Evolutionary conservation across 352 stramenopile genomes (phyloP).

Genomic region (Achlya hypogyna): DNA sequence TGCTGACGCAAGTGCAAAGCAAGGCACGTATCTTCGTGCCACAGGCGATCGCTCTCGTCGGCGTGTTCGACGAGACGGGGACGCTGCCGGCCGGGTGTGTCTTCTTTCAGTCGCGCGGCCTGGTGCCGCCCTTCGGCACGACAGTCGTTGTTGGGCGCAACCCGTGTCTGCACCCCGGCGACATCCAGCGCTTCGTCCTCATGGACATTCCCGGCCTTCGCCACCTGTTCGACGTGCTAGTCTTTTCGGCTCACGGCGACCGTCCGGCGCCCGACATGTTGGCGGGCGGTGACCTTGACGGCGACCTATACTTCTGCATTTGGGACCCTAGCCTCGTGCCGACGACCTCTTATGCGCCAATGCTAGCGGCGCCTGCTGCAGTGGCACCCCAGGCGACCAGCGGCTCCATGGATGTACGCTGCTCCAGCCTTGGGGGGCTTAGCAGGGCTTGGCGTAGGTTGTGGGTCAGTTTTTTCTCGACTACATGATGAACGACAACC

Average conservation of each 20-base stretch:
- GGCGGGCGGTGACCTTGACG: constrained; percentile 71
- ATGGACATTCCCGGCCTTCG: constrained; percentile 40
- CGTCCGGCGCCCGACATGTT: constrained; percentile 72
- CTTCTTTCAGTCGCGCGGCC: constrained; percentile 65
- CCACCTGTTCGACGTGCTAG: constrained; percentile 53
- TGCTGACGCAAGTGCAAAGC: constrained; percentile 53
- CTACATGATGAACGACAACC: constrained; percentile 58
- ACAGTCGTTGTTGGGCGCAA: constrained; percentile 63
- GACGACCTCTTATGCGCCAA: constrained; percentile 22
- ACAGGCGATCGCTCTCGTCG: constrained; percentile 61
- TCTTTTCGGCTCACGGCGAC: constrained; percentile 59
- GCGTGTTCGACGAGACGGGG: constrained; percentile 68
- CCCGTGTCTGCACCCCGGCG: constrained; percentile 66
- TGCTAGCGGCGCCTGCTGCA: constrained; percentile 20
- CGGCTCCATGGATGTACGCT: constrained; percentile 18
- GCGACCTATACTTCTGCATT: constrained; percentile 73
- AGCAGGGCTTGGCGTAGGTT: constrained; percentile 24
- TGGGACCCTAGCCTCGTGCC: constrained; percentile 72
- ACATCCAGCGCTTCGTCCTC: constrained; percentile 50
- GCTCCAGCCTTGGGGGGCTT: too few relatives aligned
- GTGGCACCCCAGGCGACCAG: constrained; percentile 40
- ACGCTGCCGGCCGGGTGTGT: constrained; percentile 61
- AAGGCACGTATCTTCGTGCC: constrained; percentile 63
- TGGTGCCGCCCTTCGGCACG: constrained; percentile 29
- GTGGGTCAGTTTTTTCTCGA: constrained; percentile 67